Evolutionary conservation across 352 stramenopile species (phyloP).

Genomic region (Phytophthora palmivora): DNA sequence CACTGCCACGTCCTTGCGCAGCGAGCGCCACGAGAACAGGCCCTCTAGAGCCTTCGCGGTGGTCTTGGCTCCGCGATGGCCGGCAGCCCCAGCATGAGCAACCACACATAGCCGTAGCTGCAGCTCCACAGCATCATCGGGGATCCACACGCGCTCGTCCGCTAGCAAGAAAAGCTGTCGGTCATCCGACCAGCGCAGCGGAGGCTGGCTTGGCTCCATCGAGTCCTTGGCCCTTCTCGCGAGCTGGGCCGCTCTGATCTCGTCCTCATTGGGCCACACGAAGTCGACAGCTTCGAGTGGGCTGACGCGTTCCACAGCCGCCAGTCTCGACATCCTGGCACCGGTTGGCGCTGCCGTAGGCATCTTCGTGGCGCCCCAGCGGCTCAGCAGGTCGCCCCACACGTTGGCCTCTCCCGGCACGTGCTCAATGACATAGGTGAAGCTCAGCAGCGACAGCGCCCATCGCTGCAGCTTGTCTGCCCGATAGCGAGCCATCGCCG

Average conservation of each 20-base stretch:
- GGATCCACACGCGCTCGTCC: constrained; percentile 1
- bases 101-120: constrained; percentile 33
- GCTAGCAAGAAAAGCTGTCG: not conserved
- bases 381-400: constrained; percentile 9
- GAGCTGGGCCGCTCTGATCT: no score
- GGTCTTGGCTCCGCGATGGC: constrained; percentile 21
- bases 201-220: no score
- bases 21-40: constrained; percentile 15
- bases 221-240: no score
- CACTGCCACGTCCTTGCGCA: constrained; percentile 4
- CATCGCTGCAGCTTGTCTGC: constrained; percentile 26
- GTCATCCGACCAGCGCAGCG: no score
- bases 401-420: constrained; percentile 7
- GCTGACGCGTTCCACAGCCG: not conserved
- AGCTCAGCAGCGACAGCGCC: constrained; percentile 9
- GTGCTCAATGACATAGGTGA: constrained; percentile 29
- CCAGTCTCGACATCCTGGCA: not conserved
- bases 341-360: no score
- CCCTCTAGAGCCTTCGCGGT: constrained; percentile 5
- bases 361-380: not conserved
- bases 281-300: not conserved
- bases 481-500: constrained; percentile 7
- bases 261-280: not conserved
- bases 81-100: constrained; percentile 22
- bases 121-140: constrained; percentile 5